These are phyloP conservation scores for Pseudopithomyces maydicus DNA, from an alignment of 2,329 filamentous ascomycete species.

Conservation along the genomic window DNA sequence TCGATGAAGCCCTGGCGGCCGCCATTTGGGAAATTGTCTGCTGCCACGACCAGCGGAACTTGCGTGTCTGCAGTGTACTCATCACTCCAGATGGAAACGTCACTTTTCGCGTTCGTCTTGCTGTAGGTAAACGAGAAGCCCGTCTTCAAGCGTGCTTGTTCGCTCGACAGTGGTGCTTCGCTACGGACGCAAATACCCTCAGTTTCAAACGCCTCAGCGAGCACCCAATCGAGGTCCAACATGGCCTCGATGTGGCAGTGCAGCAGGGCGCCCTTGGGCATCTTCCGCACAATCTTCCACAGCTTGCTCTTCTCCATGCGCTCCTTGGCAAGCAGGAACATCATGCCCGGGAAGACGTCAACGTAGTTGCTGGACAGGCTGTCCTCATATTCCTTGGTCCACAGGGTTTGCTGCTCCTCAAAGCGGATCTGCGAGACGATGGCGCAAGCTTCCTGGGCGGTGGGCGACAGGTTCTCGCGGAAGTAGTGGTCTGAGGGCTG, in stretches of 20 bases:
- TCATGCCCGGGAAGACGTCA: conserved; percentile 84
- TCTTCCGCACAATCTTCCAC: conserved; percentile 80
- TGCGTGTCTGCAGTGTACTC: conserved; percentile 65
- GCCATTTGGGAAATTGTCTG: conserved; percentile 74
- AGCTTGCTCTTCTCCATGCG: conserved; percentile 83
- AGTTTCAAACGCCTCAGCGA: conserved; percentile 71
- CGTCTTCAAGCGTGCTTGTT: conserved; percentile 59
- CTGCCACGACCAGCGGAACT: conserved; percentile 65
- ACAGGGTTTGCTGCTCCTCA: conserved; percentile 75
- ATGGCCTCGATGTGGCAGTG: conserved; percentile 92
- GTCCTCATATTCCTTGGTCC: conserved; percentile 77
- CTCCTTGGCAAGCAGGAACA: conserved; percentile 86
- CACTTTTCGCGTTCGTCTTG: conserved; percentile 47
- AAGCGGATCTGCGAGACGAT: conserved; percentile 82
- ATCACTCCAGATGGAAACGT: conserved; percentile 67
- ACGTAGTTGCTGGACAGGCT: conserved; percentile 66
- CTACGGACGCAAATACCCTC: conserved; percentile 75
- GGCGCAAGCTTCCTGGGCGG: conserved; percentile 75
- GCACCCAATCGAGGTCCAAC: conserved; percentile 82
- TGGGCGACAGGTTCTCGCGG: conserved; percentile 74
- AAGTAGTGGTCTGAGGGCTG: conserved; percentile 67
- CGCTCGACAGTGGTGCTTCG: conserved; percentile 60
- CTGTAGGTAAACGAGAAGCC: conserved; percentile 63
- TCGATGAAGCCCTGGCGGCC: conserved; percentile 73
- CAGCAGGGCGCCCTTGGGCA: conserved; percentile 87